Conservation (phyloP, 305 asterid species). For the Fraxinus baroniana region DNA sequence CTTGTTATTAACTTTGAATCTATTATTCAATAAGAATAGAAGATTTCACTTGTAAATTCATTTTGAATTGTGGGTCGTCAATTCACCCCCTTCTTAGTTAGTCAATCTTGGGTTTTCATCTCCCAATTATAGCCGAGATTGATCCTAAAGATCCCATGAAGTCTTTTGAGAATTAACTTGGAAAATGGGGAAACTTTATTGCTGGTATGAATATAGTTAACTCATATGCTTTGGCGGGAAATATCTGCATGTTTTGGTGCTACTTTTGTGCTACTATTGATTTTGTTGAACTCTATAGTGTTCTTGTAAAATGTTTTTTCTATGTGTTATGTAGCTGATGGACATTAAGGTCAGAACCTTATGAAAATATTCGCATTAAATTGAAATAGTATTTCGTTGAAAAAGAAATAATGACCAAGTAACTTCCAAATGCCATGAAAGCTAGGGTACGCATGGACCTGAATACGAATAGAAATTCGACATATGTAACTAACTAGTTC, state of each 20-base stretch:
- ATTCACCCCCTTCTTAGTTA: too few species aligned
- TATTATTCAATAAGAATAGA: too few species aligned
- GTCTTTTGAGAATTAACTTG: constrained; percentile 35
- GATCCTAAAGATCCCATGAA: constrained; percentile 63
- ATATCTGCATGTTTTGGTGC: not conserved
- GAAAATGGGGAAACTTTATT: not conserved
- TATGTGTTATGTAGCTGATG: too few species aligned
- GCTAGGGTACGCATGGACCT: not conserved
- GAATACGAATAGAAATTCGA: not conserved
- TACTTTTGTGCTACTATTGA: not conserved
- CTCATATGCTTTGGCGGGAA: not conserved
- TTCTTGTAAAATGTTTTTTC: not conserved
- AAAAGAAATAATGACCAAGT: not conserved
- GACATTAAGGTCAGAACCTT: too few species aligned
- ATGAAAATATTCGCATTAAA: too few species aligned
- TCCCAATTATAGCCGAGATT: constrained; percentile 45
- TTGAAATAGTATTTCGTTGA: not conserved
- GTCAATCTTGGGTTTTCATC: too few species aligned
- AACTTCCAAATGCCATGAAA: not conserved
- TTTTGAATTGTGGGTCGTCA: too few species aligned
- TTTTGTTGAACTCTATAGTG: not conserved
- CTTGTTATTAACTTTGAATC: too few species aligned
- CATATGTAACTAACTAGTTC: not conserved
- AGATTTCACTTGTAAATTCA: too few species aligned
- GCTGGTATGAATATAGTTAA: not conserved